Conservation (phyloP, 2,329 filamentous ascomycete genomes). For the Orbilia ellipsospora region DNA sequence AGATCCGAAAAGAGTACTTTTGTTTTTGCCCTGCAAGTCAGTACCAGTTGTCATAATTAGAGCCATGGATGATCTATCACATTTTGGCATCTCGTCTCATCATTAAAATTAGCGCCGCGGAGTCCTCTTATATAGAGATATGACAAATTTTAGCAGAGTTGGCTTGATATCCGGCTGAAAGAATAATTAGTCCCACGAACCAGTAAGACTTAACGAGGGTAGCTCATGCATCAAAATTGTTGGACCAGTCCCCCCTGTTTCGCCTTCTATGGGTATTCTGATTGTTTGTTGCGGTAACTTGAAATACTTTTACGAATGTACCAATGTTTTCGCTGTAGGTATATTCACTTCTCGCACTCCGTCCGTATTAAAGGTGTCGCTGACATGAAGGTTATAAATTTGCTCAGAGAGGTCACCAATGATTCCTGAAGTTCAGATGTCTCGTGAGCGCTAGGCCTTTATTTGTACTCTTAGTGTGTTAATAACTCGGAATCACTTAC, state of each 20-base stretch:
- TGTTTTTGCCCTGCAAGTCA: not conserved
- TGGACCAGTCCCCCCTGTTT: slow-evolving; percentile 25
- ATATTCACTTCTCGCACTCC: slow-evolving; percentile 9
- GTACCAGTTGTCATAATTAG: not conserved
- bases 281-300: slow-evolving; percentile 26
- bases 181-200: slow-evolving; percentile 53
- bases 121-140: slow-evolving; percentile 55
- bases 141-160: slow-evolving; percentile 57
- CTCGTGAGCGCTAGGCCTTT: slow-evolving; percentile 16
- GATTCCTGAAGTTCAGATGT: slow-evolving; percentile 20
- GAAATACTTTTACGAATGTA: slow-evolving; percentile 53
- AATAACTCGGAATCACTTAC: slow-evolving; percentile 7
- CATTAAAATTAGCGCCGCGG: not conserved
- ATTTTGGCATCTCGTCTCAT: too few species aligned
- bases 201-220: slow-evolving; percentile 24
- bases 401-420: slow-evolving; percentile 19
- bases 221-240: slow-evolving; percentile 39
- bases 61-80: too few species aligned
- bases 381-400: slow-evolving; percentile 32
- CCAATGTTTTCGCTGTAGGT: slow-evolving; percentile 34
- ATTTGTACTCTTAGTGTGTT: not conserved
- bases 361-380: slow-evolving; percentile 27
- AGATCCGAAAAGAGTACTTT: slow-evolving; percentile 58
- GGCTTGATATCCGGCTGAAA: slow-evolving; percentile 59
- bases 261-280: slow-evolving; percentile 36